Evolutionary conservation across 2,329 filamentous ascomycete species (phyloP).

Genomic region (Colletotrichum musae): DNA sequence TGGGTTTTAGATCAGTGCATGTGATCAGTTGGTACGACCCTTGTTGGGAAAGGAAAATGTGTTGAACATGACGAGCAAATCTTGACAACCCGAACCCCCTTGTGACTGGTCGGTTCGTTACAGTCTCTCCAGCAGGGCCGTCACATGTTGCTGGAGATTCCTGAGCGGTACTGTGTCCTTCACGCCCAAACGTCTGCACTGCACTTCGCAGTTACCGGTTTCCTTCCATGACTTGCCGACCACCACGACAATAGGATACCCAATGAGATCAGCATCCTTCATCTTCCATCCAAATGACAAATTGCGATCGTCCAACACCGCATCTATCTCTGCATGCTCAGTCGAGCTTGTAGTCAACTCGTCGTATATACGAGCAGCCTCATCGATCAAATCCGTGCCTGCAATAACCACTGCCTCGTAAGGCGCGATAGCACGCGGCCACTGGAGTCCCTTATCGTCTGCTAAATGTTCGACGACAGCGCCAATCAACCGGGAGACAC

Average conservation of each 20-base stretch:
- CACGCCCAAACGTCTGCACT: conserved; percentile 78
- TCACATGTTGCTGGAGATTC: conserved; percentile 62
- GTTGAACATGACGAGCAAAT: too few species aligned
- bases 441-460: conserved; percentile 83
- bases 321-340: conserved; percentile 63
- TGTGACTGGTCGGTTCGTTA: conserved; percentile 49
- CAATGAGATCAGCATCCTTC: conserved; percentile 89
- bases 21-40: too few species aligned
- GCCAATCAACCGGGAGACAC: conserved; percentile 90
- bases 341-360: conserved; percentile 54
- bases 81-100: too few species aligned
- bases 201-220: conserved; percentile 77
- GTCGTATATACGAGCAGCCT: conserved; percentile 76
- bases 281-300: conserved; percentile 86
- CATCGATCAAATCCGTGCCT: conserved; percentile 59
- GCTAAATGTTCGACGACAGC: conserved; percentile 84
- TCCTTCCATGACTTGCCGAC: conserved; percentile 80
- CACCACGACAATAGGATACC: conserved; percentile 87
- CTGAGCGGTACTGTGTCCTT: conserved; percentile 71
- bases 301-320: conserved; percentile 80
- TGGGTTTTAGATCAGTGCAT: too few species aligned
- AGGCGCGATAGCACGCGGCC: conserved; percentile 89
- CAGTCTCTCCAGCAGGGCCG: conserved; percentile 63
- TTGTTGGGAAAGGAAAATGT: too few species aligned
- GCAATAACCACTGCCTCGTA: conserved; percentile 82